Evolutionary conservation across 805 yeast genomes (phyloP).

Genomic region (Zygosaccharomyces bisporus): DNA sequence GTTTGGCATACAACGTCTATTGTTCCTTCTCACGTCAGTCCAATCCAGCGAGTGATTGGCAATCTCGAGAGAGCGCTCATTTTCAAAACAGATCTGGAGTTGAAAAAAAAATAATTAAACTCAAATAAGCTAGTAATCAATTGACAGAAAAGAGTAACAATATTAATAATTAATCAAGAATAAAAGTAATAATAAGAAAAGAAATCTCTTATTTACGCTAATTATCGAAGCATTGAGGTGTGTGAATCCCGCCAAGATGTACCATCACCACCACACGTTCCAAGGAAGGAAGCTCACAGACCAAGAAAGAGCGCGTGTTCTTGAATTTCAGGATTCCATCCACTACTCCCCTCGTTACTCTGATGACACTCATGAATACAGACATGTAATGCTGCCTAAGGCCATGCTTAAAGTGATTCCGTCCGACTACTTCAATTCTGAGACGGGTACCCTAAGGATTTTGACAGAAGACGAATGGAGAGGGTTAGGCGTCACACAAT

Average conservation of each 20-base stretch:
- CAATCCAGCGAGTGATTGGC: background rate
- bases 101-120: background rate
- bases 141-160: background rate
- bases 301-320: conserved; percentile 76
- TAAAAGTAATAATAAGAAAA: background rate
- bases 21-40: background rate
- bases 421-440: conserved; percentile 86
- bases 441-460: conserved; percentile 89
- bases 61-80: background rate
- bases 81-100: background rate
- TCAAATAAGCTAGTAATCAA: background rate
- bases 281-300: conserved; percentile 69
- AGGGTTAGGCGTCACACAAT: conserved; percentile 95
- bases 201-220: background rate
- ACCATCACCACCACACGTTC: conserved; percentile 34
- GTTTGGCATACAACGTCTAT: too few species aligned
- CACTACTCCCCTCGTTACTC: conserved; percentile 90
- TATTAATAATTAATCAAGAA: background rate
- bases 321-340: conserved; percentile 89
- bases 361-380: conserved; percentile 86
- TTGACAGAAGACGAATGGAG: conserved; percentile 97
- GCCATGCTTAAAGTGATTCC: conserved; percentile 93
- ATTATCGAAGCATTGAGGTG: background rate
- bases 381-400: conserved; percentile 97
- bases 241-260: conserved; percentile 19